Evolutionary conservation across 169 alveolate species (phyloP), one percentile per base, ranked within the genome.

Genomic region (Theileria luwenshuni): DNA sequence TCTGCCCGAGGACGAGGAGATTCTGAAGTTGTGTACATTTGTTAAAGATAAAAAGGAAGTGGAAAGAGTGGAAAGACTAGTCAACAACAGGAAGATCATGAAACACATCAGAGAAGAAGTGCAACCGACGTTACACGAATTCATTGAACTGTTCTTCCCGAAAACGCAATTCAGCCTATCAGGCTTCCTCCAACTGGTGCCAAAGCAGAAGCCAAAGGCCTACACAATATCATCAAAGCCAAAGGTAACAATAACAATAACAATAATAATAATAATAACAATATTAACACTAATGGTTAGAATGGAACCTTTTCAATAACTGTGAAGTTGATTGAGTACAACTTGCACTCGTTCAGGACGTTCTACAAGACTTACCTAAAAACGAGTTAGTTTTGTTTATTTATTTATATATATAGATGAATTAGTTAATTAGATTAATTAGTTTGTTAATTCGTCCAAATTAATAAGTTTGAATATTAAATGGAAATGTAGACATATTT

Each of bases 151-250:
- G 23, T 91, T 86, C 75, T 89, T 91, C 93, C 48, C 77, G 15
- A 63, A 42, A 13, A 80, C 88, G 13, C 23, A 30, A 30, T 90
- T 91, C 58, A 90, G 90, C 69, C 74, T 90, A 17, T 51, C 84
- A 6, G 94, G 93, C 5, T 91, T 91, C 69, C 74, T 91, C 47
- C 95, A 90, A 45, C 77, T 91, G 35, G 76, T 85, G 56, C 90
- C 94, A n/a, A 83, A 72, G 38, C 83, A 85, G 74, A 47, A 32
- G 2, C 93, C 95, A 8, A 73, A 83, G 70, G 77, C 92, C 23
- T 91, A 91, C 52, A 91, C 95, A 33, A 90, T 90, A 38, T 84
- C 95, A 21, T 90, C 95, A 17, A 83, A 84, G 12, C 92, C 95
- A 1, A 73, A 59, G 64, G 93, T 69, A 32, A 45, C 19, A 28